phyloP scores from a whole-genome alignment of 768 basidiomycete genomes.

The Lactarius vividus region DNA sequence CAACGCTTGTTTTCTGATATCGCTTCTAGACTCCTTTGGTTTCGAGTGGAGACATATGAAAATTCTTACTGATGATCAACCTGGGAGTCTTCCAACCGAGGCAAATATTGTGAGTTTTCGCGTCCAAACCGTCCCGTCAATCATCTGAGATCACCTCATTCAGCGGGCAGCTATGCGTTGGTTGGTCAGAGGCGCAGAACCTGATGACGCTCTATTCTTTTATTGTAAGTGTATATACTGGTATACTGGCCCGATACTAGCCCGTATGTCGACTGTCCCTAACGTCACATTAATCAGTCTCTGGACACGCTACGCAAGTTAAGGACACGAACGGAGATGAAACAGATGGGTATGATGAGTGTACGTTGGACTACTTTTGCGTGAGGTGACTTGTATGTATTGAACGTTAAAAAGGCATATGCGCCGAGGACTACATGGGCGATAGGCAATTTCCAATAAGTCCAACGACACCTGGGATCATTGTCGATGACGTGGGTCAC shows the following conservation, averaged over 20 bases:
- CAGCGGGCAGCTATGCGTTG: background rate
- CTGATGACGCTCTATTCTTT: background rate
- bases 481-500: slow-evolving; percentile 4
- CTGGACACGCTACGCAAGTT: slow-evolving; percentile 3
- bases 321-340: slow-evolving; percentile 1
- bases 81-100: background rate
- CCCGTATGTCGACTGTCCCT: background rate
- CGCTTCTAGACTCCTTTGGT: background rate
- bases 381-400: background rate
- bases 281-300: background rate
- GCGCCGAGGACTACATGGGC: background rate
- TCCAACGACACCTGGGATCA: background rate
- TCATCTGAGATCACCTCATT: background rate
- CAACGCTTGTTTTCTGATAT: background rate
- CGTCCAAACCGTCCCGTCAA: background rate
- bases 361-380: background rate
- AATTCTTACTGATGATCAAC: background rate
- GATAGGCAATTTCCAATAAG: background rate
- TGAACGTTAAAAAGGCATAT: background rate
- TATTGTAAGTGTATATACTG: background rate
- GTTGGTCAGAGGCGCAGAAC: slow-evolving; percentile 1
- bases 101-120: slow-evolving; percentile 10
- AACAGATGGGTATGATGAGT: background rate
- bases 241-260: too few relatives aligned
- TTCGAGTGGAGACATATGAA: background rate